Conservation (phyloP, 441 rosid species). For the Adansonia madagascariensis region DNA sequence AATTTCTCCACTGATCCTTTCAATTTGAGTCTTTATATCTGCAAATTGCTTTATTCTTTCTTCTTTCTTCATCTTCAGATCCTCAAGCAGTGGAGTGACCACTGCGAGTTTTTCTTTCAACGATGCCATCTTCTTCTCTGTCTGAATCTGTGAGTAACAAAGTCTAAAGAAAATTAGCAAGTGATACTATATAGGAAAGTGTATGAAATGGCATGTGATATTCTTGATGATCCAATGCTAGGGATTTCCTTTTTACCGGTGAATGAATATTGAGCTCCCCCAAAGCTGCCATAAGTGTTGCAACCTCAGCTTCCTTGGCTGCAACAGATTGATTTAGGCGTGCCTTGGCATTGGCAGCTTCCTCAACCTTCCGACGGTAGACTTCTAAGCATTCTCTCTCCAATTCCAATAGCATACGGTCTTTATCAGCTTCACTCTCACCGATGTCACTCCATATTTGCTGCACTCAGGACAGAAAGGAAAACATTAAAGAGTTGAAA, state of each 20-base stretch:
- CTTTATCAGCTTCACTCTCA: constrained; percentile 87
- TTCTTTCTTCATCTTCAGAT: constrained; percentile 75
- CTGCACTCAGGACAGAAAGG: constrained; percentile 50
- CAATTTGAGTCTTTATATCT: constrained; percentile 74
- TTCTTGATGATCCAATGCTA: background rate
- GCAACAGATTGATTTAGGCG: constrained; percentile 92
- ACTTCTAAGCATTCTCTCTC: constrained; percentile 94
- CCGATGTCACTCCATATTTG: constrained; percentile 98
- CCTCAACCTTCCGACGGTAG: constrained; percentile 91
- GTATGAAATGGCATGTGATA: constrained; percentile 17
- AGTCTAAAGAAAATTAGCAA: constrained; percentile 11
- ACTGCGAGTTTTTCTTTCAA: constrained; percentile 83
- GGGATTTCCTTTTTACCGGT: constrained; percentile 45
- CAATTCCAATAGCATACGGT: constrained; percentile 74
- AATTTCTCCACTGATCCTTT: constrained; percentile 83
- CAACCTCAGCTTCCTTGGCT: constrained; percentile 94
- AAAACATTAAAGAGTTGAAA: constrained; percentile 14
- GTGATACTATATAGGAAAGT: constrained; percentile 15
- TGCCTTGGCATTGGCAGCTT: constrained; percentile 89
- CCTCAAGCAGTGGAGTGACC: constrained; percentile 79
- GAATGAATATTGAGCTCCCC: constrained; percentile 77
- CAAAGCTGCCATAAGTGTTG: constrained; percentile 90
- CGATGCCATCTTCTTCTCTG: constrained; percentile 59
- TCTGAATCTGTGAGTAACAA: constrained; percentile 49
- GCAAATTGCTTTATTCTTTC: constrained; percentile 81